Evolutionary conservation across 73 alveolate genomes (phyloP).

Genomic region (Tetrahymena thermophila): DNA sequence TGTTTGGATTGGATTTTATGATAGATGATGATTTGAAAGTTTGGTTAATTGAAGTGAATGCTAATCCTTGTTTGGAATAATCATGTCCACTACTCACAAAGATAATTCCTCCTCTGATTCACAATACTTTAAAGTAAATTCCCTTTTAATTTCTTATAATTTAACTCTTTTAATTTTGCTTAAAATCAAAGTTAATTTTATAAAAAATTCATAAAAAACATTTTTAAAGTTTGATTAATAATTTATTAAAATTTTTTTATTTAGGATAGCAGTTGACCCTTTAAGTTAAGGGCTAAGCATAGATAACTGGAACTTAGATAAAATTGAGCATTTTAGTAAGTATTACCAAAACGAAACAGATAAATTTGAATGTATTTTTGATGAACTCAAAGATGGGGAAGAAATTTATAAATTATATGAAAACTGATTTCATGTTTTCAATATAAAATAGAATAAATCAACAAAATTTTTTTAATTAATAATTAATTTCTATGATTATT

Average conservation of each 20-base stretch:
- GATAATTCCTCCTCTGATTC: conserved; percentile 33
- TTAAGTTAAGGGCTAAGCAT: not conserved
- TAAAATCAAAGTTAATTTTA: too few species aligned
- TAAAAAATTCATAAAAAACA: not conserved
- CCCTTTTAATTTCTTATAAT: too few species aligned
- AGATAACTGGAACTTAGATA: not conserved
- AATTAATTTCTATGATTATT: too few species aligned
- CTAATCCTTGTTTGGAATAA: conserved; percentile 43
- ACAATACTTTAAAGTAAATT: conserved; percentile 11
- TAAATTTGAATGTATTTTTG: not conserved
- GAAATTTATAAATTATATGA: not conserved
- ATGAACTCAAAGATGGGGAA: not conserved
- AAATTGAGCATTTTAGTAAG: not conserved
- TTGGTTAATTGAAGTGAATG: conserved; percentile 38
- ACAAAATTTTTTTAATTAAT: too few species aligned
- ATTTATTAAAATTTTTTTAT: too few species aligned
- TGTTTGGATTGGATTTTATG: conserved; percentile 41
- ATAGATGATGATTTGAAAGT: conserved; percentile 39
- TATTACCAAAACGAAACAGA: not conserved
- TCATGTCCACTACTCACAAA: conserved; percentile 36
- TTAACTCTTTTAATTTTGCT: too few species aligned
- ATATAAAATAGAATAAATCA: not conserved
- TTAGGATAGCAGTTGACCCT: not conserved
- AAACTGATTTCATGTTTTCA: not conserved
- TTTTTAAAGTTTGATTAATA: too few species aligned